Percentiles rank a stretch among this genome's conserved stretches.
These are phyloP conservation scores for Ambrosiella cleistominuta DNA, from an alignment of 2,329 filamentous ascomycete species.

Conservation along the genomic window DNA sequence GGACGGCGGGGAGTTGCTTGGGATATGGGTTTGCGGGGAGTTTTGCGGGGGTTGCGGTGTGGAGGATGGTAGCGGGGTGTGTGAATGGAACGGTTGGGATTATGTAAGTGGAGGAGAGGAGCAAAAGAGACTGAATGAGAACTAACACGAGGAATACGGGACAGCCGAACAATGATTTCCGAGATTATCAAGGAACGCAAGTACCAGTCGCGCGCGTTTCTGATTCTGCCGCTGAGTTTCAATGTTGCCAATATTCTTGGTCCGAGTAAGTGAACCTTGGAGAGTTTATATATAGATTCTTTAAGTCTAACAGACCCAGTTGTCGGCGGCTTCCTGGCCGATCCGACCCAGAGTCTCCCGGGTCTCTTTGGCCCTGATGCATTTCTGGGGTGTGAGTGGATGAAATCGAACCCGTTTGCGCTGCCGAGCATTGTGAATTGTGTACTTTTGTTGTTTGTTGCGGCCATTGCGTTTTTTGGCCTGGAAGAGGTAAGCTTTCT, in stretches of 20 bases:
- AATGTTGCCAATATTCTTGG: constrained; percentile 29
- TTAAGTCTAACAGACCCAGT: constrained; percentile 18
- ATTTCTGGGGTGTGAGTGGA: constrained; percentile 43
- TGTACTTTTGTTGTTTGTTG: constrained; percentile 37
- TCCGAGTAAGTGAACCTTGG: constrained; percentile 21
- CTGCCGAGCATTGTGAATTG: constrained; percentile 52
- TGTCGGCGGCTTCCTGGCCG: constrained; percentile 50
- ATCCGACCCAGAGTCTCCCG: constrained; percentile 45
- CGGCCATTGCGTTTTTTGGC: constrained; percentile 39
- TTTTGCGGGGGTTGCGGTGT: constrained; percentile 47
- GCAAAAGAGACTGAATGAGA: neutral
- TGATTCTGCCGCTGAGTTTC: constrained; percentile 31
- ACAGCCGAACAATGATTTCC: constrained; percentile 29
- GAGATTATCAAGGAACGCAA: constrained; percentile 31
- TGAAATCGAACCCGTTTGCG: constrained; percentile 48
- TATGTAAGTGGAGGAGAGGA: constrained; percentile 21
- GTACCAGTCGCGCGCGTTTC: constrained; percentile 30
- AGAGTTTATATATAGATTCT: neutral
- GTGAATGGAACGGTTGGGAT: constrained; percentile 33
- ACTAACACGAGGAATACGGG: constrained; percentile 1
- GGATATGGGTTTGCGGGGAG: constrained; percentile 56
- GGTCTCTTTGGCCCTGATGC: constrained; percentile 43
- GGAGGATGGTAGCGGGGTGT: constrained; percentile 45
- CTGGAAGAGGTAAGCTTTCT: constrained; percentile 41
- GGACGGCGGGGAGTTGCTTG: constrained; percentile 47